phyloP scores from a whole-genome alignment of 768 basidiomycete genomes.

The Cyathus striatus region DNA sequence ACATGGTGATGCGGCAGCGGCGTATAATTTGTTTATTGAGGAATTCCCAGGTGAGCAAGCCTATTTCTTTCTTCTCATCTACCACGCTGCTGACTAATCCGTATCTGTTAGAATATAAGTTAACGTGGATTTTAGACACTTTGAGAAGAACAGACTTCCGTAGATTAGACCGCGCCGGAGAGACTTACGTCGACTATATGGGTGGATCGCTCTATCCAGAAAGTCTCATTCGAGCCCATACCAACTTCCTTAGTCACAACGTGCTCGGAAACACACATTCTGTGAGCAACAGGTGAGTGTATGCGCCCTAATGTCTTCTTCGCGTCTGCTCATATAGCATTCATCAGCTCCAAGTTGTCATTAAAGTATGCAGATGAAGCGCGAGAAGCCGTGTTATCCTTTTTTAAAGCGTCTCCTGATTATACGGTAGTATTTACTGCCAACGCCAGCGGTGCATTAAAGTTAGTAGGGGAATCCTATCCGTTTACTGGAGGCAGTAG shows the following conservation, averaged over 20 bases:
- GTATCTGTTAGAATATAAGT: slow-evolving; percentile 43
- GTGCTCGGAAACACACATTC: slow-evolving; percentile 85
- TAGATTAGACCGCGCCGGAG: slow-evolving; percentile 53
- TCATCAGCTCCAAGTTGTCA: slow-evolving; percentile 63
- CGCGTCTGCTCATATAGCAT: slow-evolving; percentile 6
- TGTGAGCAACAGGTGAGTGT: slow-evolving; percentile 67
- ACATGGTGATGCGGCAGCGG: slow-evolving; percentile 30
- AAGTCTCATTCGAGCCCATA: slow-evolving; percentile 65
- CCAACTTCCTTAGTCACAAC: slow-evolving; percentile 58
- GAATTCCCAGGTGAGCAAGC: slow-evolving; percentile 28
- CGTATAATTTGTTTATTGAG: slow-evolving; percentile 47
- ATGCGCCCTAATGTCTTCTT: slow-evolving; percentile 17
- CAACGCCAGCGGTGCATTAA: slow-evolving; percentile 76
- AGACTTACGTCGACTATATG: slow-evolving; percentile 86
- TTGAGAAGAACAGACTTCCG: slow-evolving; percentile 60
- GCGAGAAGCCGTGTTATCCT: slow-evolving; percentile 65
- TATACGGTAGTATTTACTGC: slow-evolving; percentile 82
- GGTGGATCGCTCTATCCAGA: slow-evolving; percentile 79
- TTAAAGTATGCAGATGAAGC: slow-evolving; percentile 64
- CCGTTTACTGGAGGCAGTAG: slow-evolving; percentile 56
- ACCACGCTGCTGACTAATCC: neutral
- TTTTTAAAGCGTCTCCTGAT: slow-evolving; percentile 70
- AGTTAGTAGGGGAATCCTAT: slow-evolving; percentile 78
- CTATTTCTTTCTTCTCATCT: neutral
- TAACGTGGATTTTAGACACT: slow-evolving; percentile 67